These are phyloP conservation scores for Penicillium sp. DNA, from an alignment of 2,329 filamentous ascomycete species.

Conservation along the genomic window DNA sequence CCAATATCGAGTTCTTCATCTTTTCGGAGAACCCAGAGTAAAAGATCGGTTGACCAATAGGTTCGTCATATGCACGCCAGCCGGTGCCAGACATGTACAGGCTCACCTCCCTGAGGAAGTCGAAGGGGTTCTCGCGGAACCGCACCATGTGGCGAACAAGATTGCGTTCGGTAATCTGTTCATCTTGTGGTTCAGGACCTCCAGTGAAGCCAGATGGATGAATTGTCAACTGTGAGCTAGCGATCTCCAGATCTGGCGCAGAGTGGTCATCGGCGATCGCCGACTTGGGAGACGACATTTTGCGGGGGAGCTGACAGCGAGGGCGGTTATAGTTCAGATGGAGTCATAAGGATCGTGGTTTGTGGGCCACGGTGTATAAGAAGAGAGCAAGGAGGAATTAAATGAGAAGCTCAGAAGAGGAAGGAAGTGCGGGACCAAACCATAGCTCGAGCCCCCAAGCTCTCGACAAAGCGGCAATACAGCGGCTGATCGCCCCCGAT, in stretches of 20 bases:
- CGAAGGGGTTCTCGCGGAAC: slow-evolving; percentile 70
- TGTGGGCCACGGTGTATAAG: neutral
- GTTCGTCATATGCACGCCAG: slow-evolving; percentile 90
- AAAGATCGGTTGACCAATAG: slow-evolving; percentile 89
- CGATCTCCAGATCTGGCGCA: slow-evolving; percentile 74
- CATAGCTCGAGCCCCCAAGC: slow-evolving; percentile 20
- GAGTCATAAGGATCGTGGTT: neutral
- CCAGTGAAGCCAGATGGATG: slow-evolving; percentile 65
- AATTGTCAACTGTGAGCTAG: slow-evolving; percentile 71
- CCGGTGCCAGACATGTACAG: slow-evolving; percentile 89
- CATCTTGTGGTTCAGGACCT: slow-evolving; percentile 38
- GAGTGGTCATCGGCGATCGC: slow-evolving; percentile 42
- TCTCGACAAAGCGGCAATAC: slow-evolving; percentile 23
- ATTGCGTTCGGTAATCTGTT: slow-evolving; percentile 50
- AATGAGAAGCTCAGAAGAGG: neutral
- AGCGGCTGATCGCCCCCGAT: slow-evolving; percentile 22
- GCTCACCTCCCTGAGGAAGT: slow-evolving; percentile 90
- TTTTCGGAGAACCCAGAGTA: slow-evolving; percentile 89
- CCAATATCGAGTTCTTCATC: slow-evolving; percentile 77
- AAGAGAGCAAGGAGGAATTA: neutral
- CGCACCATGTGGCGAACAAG: slow-evolving; percentile 74
- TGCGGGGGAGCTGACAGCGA: slow-evolving; percentile 6
- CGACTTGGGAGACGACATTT: slow-evolving; percentile 35
- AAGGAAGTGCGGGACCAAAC: neutral
- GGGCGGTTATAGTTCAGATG: neutral